Conservation (phyloP, 2,329 filamentous ascomycete genomes). For the Epichloe sp. region DNA sequence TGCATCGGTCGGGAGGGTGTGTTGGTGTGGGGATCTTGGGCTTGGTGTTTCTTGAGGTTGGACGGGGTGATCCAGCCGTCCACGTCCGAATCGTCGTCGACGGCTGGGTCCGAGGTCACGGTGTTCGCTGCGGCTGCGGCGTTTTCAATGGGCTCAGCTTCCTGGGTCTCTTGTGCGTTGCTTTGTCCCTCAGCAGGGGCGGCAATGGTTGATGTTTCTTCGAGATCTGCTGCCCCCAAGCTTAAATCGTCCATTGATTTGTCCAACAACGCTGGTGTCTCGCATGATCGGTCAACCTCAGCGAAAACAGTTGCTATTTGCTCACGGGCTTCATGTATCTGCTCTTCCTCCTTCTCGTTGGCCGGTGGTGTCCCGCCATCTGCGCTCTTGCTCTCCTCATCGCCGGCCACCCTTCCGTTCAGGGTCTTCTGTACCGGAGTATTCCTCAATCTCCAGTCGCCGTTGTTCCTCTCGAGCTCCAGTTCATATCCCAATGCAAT, state of each 20-base stretch:
- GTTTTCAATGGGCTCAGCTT: slow-evolving; percentile 5
- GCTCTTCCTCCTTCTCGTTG: slow-evolving; percentile 13
- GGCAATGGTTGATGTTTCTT: neutral
- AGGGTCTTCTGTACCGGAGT: slow-evolving; percentile 66
- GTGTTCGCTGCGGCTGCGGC: slow-evolving; percentile 6
- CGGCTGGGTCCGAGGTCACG: slow-evolving; percentile 2
- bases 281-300: slow-evolving; percentile 12
- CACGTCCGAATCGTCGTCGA: slow-evolving; percentile 34
- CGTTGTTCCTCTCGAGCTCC: slow-evolving; percentile 83
- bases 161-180: neutral
- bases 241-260: slow-evolving; percentile 13
- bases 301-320: neutral
- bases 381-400: neutral
- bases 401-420: slow-evolving; percentile 44
- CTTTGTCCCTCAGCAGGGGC: slow-evolving; percentile 1
- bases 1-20: slow-evolving; percentile 37
- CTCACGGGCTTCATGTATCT: neutral
- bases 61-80: slow-evolving; percentile 91
- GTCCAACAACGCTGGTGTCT: slow-evolving; percentile 3
- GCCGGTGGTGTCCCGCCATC: slow-evolving; percentile 24
- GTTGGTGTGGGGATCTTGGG: slow-evolving; percentile 41
- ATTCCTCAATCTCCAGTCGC: slow-evolving; percentile 72
- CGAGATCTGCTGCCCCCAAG: slow-evolving; percentile 7
- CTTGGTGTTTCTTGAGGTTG: slow-evolving; percentile 78
- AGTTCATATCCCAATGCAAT: slow-evolving; percentile 86